Conservation (phyloP, 1,139 yeast species). For the Entelexis paramagnoliae region DNA sequence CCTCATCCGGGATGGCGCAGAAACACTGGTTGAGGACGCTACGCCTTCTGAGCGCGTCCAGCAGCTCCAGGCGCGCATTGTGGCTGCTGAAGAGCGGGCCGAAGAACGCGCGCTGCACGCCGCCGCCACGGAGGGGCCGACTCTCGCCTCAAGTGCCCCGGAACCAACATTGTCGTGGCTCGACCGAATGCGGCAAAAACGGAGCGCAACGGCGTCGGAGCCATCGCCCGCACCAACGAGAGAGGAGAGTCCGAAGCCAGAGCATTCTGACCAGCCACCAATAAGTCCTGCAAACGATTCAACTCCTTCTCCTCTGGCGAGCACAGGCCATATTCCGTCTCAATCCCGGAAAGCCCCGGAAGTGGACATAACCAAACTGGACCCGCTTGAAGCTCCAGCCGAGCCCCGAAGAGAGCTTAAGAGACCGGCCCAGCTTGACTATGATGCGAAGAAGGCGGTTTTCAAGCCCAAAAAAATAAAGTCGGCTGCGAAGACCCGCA, state of each 20-base stretch:
- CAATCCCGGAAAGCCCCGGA: background rate
- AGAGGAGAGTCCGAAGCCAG: no score
- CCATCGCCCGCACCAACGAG: background rate
- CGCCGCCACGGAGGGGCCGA: background rate
- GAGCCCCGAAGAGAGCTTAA: background rate
- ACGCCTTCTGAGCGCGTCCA: background rate
- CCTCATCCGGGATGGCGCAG: constrained; percentile 28
- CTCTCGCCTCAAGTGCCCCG: background rate
- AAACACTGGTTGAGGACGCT: constrained; percentile 9
- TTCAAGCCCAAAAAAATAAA: constrained; percentile 15
- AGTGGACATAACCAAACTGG: background rate
- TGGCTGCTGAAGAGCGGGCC: constrained; percentile 4
- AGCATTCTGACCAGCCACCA: no score
- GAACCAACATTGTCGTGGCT: background rate
- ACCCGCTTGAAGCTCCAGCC: constrained; percentile 2
- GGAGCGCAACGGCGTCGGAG: background rate
- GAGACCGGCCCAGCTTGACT: background rate
- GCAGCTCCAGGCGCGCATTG: background rate
- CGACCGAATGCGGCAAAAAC: background rate
- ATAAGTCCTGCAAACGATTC: no score
- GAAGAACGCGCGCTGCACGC: constrained; percentile 5
- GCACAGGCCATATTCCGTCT: no score
- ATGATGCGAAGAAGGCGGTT: constrained; percentile 3
- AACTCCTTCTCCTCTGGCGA: no score
- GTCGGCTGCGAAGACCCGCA: background rate